phyloP scores from a whole-genome alignment of 129 eudicot species.

The Daucus carota region DNA sequence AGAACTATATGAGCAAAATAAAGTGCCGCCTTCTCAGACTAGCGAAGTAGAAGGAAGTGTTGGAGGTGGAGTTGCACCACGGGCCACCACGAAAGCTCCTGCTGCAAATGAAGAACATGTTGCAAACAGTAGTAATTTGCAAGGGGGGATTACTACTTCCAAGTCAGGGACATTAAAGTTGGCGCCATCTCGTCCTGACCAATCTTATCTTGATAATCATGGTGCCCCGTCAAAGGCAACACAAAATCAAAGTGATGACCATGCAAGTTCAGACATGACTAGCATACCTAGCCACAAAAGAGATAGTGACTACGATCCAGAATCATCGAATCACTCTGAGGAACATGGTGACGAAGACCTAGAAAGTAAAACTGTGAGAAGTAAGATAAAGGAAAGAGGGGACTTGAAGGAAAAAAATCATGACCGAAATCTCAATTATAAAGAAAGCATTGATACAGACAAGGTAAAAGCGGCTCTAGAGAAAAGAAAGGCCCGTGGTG shows the following conservation, averaged over 20 bases:
- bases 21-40: constrained; percentile 69
- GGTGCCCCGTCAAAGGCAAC: constrained; percentile 32
- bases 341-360: constrained; percentile 33
- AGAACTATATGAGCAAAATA: constrained; percentile 84
- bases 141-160: constrained; percentile 26
- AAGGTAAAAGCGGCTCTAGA: constrained; percentile 76
- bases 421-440: constrained; percentile 37
- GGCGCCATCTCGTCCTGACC: constrained; percentile 34
- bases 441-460: constrained; percentile 62
- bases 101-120: constrained; percentile 40
- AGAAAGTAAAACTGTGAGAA: constrained; percentile 30
- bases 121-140: constrained; percentile 34
- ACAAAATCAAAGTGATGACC: constrained; percentile 35
- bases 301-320: constrained; percentile 38
- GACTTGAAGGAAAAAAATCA: constrained; percentile 43
- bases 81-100: constrained; percentile 34
- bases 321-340: constrained; percentile 24
- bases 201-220: constrained; percentile 34
- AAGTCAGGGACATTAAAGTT: constrained; percentile 37
- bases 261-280: constrained; percentile 28
- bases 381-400: constrained; percentile 25
- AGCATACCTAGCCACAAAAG: constrained; percentile 28
- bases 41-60: constrained; percentile 81
- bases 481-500: constrained; percentile 69
- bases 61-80: constrained; percentile 49